These are phyloP conservation scores for Penicillium palitans DNA, from an alignment of 2,329 filamentous ascomycete species.

Conservation along the genomic window DNA sequence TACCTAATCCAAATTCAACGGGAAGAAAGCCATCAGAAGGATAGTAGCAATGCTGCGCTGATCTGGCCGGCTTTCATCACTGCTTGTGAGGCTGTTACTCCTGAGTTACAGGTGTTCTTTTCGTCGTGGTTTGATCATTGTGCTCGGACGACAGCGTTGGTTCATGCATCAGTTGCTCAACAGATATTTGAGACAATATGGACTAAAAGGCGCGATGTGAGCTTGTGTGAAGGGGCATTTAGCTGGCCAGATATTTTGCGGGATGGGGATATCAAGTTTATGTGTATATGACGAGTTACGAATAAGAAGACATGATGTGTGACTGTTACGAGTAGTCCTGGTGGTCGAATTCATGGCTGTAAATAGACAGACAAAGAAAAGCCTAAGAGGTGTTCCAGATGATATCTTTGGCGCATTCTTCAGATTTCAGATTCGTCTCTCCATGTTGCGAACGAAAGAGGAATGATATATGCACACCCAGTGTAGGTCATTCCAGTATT, in stretches of 20 bases:
- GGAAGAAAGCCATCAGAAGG: not conserved
- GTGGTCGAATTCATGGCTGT: not conserved
- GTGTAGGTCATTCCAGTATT: not conserved
- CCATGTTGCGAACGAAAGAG: too few species aligned
- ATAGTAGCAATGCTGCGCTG: conserved; percentile 13
- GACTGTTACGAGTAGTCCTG: not conserved
- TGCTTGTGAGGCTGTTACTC: conserved; percentile 19
- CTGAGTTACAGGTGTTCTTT: conserved; percentile 15
- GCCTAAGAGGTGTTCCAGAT: not conserved
- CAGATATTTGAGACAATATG: conserved; percentile 17
- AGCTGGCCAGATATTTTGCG: conserved; percentile 21
- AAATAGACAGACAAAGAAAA: not conserved
- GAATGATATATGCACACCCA: too few species aligned
- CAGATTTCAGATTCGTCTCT: too few species aligned
- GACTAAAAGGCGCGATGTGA: conserved; percentile 11
- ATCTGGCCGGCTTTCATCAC: conserved; percentile 26
- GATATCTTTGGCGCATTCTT: too few species aligned
- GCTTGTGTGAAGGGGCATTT: conserved; percentile 2
- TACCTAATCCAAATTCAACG: conserved; percentile 6
- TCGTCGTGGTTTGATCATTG: conserved; percentile 18
- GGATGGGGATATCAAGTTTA: conserved; percentile 17
- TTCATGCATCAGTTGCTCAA: conserved; percentile 15
- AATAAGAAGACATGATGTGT: not conserved
- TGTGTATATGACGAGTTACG: conserved; percentile 13
- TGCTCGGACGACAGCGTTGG: conserved; percentile 12